phyloP scores from a whole-genome alignment of 169 alveolate species.

The Cryptosporidium muris region DNA sequence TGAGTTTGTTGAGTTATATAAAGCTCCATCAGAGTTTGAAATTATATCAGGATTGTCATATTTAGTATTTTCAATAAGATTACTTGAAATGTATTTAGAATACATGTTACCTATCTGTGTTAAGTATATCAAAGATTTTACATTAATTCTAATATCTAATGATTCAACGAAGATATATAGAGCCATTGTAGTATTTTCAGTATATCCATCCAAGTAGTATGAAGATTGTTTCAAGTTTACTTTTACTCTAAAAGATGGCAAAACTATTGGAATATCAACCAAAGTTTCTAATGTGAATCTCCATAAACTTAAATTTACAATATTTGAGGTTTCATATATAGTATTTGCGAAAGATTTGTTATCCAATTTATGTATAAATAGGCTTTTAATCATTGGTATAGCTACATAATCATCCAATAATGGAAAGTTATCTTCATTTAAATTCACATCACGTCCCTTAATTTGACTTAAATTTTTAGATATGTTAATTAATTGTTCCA shows the following conservation, averaged over 20 bases:
- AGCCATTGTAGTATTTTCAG: neutral
- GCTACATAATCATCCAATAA: neutral
- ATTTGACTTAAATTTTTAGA: slow-evolving; percentile 1
- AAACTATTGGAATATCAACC: neutral
- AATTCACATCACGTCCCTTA: neutral
- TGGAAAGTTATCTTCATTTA: neutral
- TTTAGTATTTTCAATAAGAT: slow-evolving; percentile 11
- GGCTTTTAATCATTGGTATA: too few relatives aligned
- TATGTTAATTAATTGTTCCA: slow-evolving; percentile 15
- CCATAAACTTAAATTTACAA: slow-evolving; percentile 37
- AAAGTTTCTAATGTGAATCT: slow-evolving; percentile 11
- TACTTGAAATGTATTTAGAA: slow-evolving; percentile 12
- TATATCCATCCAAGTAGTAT: neutral
- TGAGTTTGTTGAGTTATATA: slow-evolving; percentile 10
- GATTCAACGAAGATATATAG: slow-evolving; percentile 47
- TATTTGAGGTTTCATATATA: slow-evolving; percentile 7
- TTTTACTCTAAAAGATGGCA: slow-evolving; percentile 45
- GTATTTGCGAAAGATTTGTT: too few relatives aligned
- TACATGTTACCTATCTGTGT: slow-evolving; percentile 28
- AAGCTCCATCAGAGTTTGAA: slow-evolving; percentile 2
- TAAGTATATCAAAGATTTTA: slow-evolving; percentile 36
- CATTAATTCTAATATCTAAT: slow-evolving; percentile 15
- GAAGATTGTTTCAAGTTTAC: slow-evolving; percentile 8
- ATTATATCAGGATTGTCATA: neutral
- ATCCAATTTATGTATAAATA: too few relatives aligned